Percentiles rank a stretch among this genome's conserved stretches.
These are phyloP conservation scores for Filosporella fistucella DNA, from an alignment of 495 filamentous ascomycete species.

Conservation along the genomic window DNA sequence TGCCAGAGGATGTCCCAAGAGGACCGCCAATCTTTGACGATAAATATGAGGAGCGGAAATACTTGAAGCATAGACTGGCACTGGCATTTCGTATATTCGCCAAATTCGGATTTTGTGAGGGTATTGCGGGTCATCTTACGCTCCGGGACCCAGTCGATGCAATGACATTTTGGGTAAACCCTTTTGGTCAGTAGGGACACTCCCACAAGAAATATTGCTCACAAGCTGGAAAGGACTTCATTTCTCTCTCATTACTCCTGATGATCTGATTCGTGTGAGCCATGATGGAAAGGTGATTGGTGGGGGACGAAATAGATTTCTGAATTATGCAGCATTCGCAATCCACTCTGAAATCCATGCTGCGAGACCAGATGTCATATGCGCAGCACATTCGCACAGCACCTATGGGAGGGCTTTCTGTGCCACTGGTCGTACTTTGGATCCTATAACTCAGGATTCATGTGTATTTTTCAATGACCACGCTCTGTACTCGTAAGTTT, in stretches of 20 bases:
- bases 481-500: constrained; percentile 10
- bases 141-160: constrained; percentile 63
- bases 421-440: constrained; percentile 57
- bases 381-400: constrained; percentile 67
- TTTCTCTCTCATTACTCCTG: constrained; percentile 61
- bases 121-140: constrained; percentile 56
- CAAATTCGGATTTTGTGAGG: constrained; percentile 56
- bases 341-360: constrained; percentile 59
- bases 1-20: constrained; percentile 12
- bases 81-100: constrained; percentile 65
- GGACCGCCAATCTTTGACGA: constrained; percentile 12
- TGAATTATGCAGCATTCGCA: constrained; percentile 45
- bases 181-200: constrained; percentile 50
- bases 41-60: constrained; percentile 48
- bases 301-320: constrained; percentile 38
- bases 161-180: constrained; percentile 71
- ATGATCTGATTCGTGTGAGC: constrained; percentile 66
- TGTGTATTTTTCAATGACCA: constrained; percentile 56
- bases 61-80: constrained; percentile 60
- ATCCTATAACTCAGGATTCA: constrained; percentile 67
- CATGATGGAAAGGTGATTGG: constrained; percentile 60
- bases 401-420: constrained; percentile 66
- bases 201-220: background rate
- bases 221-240: constrained; percentile 23
- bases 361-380: constrained; percentile 65